These are phyloP conservation scores for Jimgerdemannia flammicorona DNA, from an alignment of 192 early-diverging fungal species.

Conservation along the genomic window DNA sequence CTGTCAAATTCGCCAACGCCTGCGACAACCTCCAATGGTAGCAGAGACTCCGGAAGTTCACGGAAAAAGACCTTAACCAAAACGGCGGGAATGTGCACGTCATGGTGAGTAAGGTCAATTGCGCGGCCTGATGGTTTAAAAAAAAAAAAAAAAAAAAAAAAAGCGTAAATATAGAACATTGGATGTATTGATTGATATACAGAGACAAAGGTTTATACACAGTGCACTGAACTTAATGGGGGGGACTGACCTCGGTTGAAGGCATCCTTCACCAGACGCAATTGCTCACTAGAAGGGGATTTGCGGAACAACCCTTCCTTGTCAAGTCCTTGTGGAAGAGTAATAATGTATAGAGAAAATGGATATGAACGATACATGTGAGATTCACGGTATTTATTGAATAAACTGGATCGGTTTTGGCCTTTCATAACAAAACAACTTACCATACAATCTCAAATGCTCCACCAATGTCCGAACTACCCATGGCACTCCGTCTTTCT, in stretches of 20 bases:
- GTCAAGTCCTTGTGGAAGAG: slow-evolving; percentile 66
- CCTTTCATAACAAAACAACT: neutral
- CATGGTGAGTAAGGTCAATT: slow-evolving; percentile 59
- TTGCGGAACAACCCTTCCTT: slow-evolving; percentile 84
- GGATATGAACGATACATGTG: too few relatives aligned
- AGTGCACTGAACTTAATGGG: slow-evolving; percentile 1
- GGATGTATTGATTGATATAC: too few relatives aligned
- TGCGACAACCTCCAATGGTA: slow-evolving; percentile 57
- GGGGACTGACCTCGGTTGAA: slow-evolving; percentile 47
- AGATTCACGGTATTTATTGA: too few relatives aligned
- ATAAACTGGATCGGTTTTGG: too few relatives aligned
- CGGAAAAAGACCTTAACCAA: slow-evolving; percentile 82
- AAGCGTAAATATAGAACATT: too few relatives aligned
- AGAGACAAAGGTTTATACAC: neutral
- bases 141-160: too few relatives aligned
- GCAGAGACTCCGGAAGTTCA: slow-evolving; percentile 74
- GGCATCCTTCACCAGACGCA: slow-evolving; percentile 60
- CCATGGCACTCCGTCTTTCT: slow-evolving; percentile 55
- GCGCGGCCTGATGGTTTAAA: slow-evolving; percentile 29
- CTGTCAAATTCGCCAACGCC: slow-evolving; percentile 39
- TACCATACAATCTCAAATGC: slow-evolving; percentile 66
- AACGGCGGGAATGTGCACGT: slow-evolving; percentile 77
- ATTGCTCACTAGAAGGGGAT: slow-evolving; percentile 67
- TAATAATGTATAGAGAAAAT: too few relatives aligned
- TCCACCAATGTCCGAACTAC: slow-evolving; percentile 71